Evolutionary conservation across 495 filamentous ascomycete species (phyloP), one percentile per base, ranked within the genome.

Genomic region (Aspergillus sparsus): DNA sequence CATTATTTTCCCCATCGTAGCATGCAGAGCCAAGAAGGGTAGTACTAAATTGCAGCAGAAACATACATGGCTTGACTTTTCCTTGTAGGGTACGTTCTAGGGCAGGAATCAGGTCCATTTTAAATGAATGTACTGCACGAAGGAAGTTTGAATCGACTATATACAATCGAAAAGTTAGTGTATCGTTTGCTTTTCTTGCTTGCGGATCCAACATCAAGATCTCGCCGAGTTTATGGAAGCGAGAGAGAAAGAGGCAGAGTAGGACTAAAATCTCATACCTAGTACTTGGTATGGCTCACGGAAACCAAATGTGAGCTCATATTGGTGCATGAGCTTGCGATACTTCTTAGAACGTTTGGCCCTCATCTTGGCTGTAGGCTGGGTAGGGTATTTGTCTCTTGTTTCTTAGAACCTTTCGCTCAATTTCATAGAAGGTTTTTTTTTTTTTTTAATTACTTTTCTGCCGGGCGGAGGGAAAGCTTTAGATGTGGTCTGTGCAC

Each of bases 331-430:
- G 58, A 97, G 83, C 85, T 96, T 96, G 68, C 91, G 87, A 75
- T 98, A 98, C 71, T 92, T 89, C 79, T 97, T 98, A 7, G 89
- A 87, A 62, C 94, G 86, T 74, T 97, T 97, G 58, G 90, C 92
- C 68, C 89, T 85, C 91, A 96, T 96, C 61, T 69, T 62, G 60
- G 39, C 55, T 50, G 57, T 65, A 62, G 56, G 35, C 60, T 60
- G 53, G 13, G 27, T 27, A 33, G 16, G 49, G 50, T 27, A 27
- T 27, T 31, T 34, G 55, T 49, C 34, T 49, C 35, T 54, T 44
- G 15, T 50, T 44, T 2, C 21, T 32, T 39, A 41, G 53, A 54
- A 51, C 64, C 62, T 46, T 39, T 41, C 51, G 55, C 57, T 62
- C 13, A 2, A 21, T 57, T 45, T 42, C 36, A 55, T 67, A 54